phyloP scores from a whole-genome alignment of 345 rosid genomes.

The Pistacia vera region DNA sequence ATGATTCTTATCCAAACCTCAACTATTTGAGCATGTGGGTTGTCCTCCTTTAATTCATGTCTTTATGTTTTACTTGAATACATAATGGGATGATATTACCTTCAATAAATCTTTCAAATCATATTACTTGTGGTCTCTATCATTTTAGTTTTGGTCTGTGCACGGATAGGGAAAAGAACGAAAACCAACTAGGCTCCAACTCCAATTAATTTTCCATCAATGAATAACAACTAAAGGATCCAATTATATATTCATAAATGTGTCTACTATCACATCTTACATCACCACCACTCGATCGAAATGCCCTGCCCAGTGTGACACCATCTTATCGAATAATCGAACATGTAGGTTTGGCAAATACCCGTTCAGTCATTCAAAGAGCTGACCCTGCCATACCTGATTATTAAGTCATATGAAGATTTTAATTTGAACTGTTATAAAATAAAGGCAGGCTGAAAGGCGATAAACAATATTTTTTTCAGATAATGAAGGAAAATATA shows the following conservation, averaged over 20 bases:
- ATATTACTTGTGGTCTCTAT: background rate
- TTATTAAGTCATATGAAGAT: background rate
- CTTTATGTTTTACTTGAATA: background rate
- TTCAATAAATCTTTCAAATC: background rate
- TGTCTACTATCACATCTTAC: background rate
- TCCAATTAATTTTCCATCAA: background rate
- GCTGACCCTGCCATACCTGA: background rate
- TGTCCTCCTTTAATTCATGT: background rate
- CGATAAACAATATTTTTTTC: too few relatives aligned
- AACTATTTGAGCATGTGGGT: background rate
- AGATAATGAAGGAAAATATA: too few relatives aligned
- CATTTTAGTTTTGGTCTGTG: background rate
- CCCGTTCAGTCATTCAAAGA: background rate
- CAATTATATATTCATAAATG: background rate
- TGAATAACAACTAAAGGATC: background rate
- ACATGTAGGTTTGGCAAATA: background rate
- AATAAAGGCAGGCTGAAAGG: too few relatives aligned
- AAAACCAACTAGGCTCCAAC: background rate
- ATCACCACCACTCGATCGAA: background rate
- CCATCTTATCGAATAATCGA: background rate
- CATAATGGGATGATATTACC: background rate
- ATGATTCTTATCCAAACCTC: background rate
- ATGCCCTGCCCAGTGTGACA: background rate
- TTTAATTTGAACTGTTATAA: too few relatives aligned
- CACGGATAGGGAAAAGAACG: background rate